These are phyloP conservation scores for Populus euphratica DNA, from an alignment of 345 rosid species.

Conservation along the genomic window DNA sequence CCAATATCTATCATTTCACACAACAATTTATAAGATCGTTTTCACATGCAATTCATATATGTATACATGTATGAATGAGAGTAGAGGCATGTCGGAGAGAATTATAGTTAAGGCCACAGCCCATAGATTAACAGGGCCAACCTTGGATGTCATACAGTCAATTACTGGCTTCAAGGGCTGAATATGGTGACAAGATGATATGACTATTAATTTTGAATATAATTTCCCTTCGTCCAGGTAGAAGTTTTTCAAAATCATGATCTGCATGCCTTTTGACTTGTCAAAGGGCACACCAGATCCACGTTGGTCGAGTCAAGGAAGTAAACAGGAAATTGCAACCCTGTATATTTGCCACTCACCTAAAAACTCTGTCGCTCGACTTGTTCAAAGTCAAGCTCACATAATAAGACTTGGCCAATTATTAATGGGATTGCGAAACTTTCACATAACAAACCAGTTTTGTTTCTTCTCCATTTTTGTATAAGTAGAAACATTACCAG, in stretches of 20 bases:
- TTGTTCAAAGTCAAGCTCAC: constrained; percentile 12
- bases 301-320: too few species aligned
- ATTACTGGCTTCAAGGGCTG: neutral
- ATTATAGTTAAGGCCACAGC: neutral
- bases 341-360: neutral
- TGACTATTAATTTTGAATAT: neutral
- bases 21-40: too few species aligned
- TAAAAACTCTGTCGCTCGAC: neutral
- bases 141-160: too few species aligned
- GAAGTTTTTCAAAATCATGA: neutral
- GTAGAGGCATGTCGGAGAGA: too few species aligned
- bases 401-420: neutral
- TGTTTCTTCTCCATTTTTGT: too few species aligned
- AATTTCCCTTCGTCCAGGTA: too few species aligned
- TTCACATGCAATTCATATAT: too few species aligned
- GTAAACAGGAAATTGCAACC: too few species aligned
- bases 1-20: too few species aligned
- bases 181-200: neutral
- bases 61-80: too few species aligned
- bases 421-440: neutral
- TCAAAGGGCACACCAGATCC: too few species aligned
- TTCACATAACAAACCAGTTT: neutral
- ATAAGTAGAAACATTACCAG: neutral
- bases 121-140: neutral
- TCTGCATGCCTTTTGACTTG: neutral